Base-by-base conservation (phyloP, 257 asterid genomes). In the Solanum pimpinellifolium region DNA sequence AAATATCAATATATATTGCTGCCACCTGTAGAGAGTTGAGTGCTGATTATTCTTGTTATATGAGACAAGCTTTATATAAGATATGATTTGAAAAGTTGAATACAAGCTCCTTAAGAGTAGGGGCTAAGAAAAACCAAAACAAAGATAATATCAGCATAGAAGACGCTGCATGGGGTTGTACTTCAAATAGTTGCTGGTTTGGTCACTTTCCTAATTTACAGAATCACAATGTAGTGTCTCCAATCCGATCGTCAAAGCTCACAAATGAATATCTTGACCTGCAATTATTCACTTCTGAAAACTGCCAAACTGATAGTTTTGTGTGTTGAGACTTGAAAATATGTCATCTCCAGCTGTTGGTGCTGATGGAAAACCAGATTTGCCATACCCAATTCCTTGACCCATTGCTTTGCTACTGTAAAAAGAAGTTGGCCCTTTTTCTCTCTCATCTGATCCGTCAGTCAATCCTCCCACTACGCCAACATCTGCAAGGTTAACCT, bases 401-500 rank as follows among this genome's bases (percentile, higher is more conserved):
- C 96, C 95, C 95, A 95, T 92, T n/a, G 93, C 90, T 74, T 88
- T 87, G 70, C 98, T 96, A 92, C 69, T 91, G 90, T 93, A 88
- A 88, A 92, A 94, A 47, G 97, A 86, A 86, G 95, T 87, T 69
- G 93, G 89, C 47, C 95, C 98, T 90, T 91, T 92, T 66, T 93
- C 93, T 89, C 91, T 94, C 86, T 93, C 97, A 59, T 93, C 96
- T 12, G 90, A 88, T 56, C 92, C 95, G 83, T 90, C 96, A 20
- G 83, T 89, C 88, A 94, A 88, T 72, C 98, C 95, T 37, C 98
- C 97, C 31, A 95, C 92, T 12, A 94, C 90, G 66, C 99, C 99
- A 35, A 95, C 94, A 90, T 92, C 98, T 65, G 99, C 90, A 87
- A 96, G 94, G 94, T 93, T 93, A 29, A 92, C 96, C 92, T 95